Base-by-base conservation (phyloP, 371 early-diverging fungal genomes). In the Rhizopus arrhizus region DNA sequence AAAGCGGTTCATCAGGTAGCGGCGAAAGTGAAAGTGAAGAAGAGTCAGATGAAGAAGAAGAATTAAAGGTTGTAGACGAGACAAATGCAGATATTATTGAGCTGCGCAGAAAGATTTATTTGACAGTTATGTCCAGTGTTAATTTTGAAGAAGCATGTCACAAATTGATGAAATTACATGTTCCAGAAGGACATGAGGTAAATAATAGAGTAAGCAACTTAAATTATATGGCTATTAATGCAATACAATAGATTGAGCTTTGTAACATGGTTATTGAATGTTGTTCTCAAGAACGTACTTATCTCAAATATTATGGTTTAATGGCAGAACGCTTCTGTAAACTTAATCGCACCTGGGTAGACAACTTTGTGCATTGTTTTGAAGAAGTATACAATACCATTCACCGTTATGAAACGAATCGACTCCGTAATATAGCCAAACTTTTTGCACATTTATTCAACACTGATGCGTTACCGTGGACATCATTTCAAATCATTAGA, bases 251-350 rank as follows among this genome's bases (percentile, higher is more conserved):
- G 84, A 84, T 90, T 56, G 97, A 96, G 74, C 73, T 98, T 45
- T 89, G 89, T 73, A 93, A 93, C 69, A 98, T 98, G 98, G 84
- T 98, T 36, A 91, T 97, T 60, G 98, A 98, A 68, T 95, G 97
- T 82, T 95, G 95, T 68, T 86, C 92, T 13, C 95, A 98, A 73
- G 98, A 98, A 69, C 87, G 95, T 16, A 95, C 96, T 0, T 98
- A 94, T 73, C 88, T 91, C 57, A 91, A 86, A 61, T 97, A 93
- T 62, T 98, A 91, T 67, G 98, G 98, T 4, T 74, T 96, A 2
- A 87, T 97, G 42, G 97, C 93, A 8, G 98, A 98, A 69, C 91
- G 99, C 11, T 92, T 98, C 63, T 92, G 94, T 76, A 91, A 93
- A 66, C 68, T 95, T 53, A 88, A 89, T 62, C 85, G 85, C 10